Conservation (phyloP, 176 grass and related monocot species). For the Triticum urartu region DNA sequence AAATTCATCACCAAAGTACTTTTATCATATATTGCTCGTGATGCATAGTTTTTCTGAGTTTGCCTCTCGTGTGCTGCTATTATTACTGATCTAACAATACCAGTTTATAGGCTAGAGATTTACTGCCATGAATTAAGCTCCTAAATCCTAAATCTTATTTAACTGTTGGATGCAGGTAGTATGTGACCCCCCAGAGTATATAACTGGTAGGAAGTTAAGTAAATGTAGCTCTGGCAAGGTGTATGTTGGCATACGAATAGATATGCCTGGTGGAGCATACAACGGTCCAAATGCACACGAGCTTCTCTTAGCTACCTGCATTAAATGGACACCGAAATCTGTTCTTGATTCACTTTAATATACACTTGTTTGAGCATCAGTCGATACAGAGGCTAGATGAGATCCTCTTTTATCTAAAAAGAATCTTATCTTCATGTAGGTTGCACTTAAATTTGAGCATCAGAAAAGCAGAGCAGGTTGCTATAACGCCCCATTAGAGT, state of each 20-base stretch:
- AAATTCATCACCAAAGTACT: neutral
- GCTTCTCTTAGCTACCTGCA: constrained; percentile 40
- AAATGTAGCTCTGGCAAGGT: constrained; percentile 85
- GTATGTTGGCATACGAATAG: constrained; percentile 70
- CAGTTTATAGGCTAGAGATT: constrained; percentile 58
- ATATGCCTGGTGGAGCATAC: constrained; percentile 39
- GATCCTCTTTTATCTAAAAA: neutral
- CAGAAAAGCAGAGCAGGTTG: constrained; percentile 31
- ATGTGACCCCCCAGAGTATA: constrained; percentile 65
- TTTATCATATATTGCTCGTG: neutral
- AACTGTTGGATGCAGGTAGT: constrained; percentile 60
- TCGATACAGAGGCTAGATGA: too few relatives aligned
- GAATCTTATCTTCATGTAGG: constrained; percentile 30
- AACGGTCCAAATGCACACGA: constrained; percentile 62
- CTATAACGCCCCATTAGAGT: constrained; percentile 68
- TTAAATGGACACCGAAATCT: neutral
- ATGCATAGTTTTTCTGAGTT: neutral
- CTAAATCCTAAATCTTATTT: neutral
- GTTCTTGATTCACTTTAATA: neutral
- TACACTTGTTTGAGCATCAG: too few relatives aligned
- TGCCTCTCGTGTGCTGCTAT: neutral
- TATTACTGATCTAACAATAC: constrained; percentile 16
- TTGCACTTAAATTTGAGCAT: constrained; percentile 82
- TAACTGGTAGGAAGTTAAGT: constrained; percentile 70
- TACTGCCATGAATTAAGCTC: neutral